phyloP scores from a whole-genome alignment of 345 rosid species.

The Chamaenerion angustifolium region DNA sequence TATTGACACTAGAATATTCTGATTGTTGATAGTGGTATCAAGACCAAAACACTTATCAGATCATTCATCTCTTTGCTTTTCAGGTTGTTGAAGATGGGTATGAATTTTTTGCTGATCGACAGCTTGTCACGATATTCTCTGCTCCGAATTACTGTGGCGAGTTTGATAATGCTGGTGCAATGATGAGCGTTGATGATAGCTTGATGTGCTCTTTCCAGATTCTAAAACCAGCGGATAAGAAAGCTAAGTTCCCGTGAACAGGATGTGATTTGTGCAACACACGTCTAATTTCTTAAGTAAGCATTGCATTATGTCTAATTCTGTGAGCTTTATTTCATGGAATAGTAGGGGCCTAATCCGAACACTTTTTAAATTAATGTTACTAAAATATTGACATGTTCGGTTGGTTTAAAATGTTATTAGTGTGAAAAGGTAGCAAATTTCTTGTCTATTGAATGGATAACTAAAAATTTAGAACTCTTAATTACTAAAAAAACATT shows the following conservation, averaged over 20 bases:
- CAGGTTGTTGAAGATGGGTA: slow-evolving; percentile 63
- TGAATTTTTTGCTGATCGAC: slow-evolving; percentile 91
- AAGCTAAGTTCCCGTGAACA: slow-evolving; percentile 20
- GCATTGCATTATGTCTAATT: neutral
- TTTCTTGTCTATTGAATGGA: too few relatives aligned
- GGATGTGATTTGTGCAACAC: neutral
- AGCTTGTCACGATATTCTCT: slow-evolving; percentile 85
- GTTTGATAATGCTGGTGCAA: slow-evolving; percentile 95
- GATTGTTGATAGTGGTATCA: neutral
- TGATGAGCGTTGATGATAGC: slow-evolving; percentile 87
- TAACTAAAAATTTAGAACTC: too few relatives aligned
- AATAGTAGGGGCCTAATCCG: too few relatives aligned
- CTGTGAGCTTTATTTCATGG: too few relatives aligned
- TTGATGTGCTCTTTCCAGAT: slow-evolving; percentile 94
- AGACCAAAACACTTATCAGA: neutral
- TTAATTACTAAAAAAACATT: too few relatives aligned
- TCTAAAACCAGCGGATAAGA: slow-evolving; percentile 85
- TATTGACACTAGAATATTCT: slow-evolving; percentile 9
- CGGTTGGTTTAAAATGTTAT: too few relatives aligned
- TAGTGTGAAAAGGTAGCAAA: too few relatives aligned
- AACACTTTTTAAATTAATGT: too few relatives aligned
- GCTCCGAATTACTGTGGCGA: slow-evolving; percentile 97
- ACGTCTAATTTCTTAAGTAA: slow-evolving; percentile 2
- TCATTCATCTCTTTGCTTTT: neutral
- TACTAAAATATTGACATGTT: too few relatives aligned